Evolutionary conservation across 2,329 filamentous ascomycete species (phyloP).

Genomic region (Arthrocladium fulminans): DNA sequence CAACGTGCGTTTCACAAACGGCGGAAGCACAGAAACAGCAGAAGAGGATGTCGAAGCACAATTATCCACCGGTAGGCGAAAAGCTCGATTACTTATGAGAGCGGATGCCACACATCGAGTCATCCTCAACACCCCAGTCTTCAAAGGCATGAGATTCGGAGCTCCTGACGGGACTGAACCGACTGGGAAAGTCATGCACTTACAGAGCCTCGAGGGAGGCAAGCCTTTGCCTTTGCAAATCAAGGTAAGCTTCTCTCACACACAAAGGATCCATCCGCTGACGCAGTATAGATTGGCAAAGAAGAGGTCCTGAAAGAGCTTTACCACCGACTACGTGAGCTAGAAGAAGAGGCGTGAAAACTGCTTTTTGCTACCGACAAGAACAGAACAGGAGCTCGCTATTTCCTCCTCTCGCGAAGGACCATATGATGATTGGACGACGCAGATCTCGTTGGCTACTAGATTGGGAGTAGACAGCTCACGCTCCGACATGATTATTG

Average conservation of each 20-base stretch:
- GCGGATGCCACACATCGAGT: constrained; percentile 83
- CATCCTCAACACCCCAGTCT: constrained; percentile 74
- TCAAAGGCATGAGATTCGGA: constrained; percentile 70
- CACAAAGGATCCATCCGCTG: constrained; percentile 3
- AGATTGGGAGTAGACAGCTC: too few species aligned
- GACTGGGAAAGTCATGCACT: constrained; percentile 59
- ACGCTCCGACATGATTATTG: too few species aligned
- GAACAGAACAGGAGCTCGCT: too few species aligned
- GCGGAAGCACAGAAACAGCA: constrained; percentile 26
- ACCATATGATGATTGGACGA: too few species aligned
- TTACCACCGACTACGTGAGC: constrained; percentile 26
- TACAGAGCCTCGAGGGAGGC: constrained; percentile 50
- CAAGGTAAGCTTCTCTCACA: constrained; percentile 38
- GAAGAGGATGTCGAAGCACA: constrained; percentile 25
- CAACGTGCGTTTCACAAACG: constrained; percentile 38
- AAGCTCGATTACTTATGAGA: constrained; percentile 73
- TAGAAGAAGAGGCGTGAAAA: constrained; percentile 6
- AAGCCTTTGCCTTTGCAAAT: constrained; percentile 46
- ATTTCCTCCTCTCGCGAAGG: too few species aligned
- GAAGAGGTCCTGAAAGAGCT: constrained; percentile 40
- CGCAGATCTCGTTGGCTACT: too few species aligned
- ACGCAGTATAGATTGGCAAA: constrained; percentile 30
- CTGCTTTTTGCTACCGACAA: too few species aligned
- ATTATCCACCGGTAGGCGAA: constrained; percentile 34
- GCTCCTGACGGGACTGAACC: constrained; percentile 55